Evolutionary conservation across 768 basidiomycete genomes (phyloP), one percentile per base, ranked within the genome.

Genomic region (Lactarius hengduanensis): DNA sequence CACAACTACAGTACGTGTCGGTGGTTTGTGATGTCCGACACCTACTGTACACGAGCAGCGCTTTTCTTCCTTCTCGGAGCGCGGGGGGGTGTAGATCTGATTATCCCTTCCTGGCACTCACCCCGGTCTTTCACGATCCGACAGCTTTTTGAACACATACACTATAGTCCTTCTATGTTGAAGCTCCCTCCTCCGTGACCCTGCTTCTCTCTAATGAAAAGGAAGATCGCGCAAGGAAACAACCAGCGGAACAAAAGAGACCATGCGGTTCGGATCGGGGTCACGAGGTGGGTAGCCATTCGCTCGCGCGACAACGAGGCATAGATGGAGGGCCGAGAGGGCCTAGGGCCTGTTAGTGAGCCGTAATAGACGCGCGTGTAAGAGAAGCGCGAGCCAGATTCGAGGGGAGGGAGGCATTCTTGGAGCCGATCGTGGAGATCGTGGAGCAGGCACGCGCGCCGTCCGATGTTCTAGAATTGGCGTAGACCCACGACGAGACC

Each of bases 361-460:
- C 60, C 55, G 56, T 41, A 41, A 58, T 53, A 62, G 56, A 53
- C 65, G 65, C 64, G 16, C 38, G 28, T 4, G 50, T 53, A 53
- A 18, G 28, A 40, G 59, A 28, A 36, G 34, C 32, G 3, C 7
- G 45, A 57, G 60, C 65, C 60, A 62, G 45, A 50, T 47, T n/a
- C 7, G 26, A 26, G 61, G 65, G 45, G 22, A 10, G 9, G 32
- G 18, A 22, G 47, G 47, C 22, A 45, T 7, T 16, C 47, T 32
- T 34, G 30, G 45, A 16, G 28, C 38, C 65, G 65, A 66, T 66
- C 65, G 34, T 62, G 65, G 61, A 62, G 65, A 66, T 66, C 65
- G 45, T 62, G 30, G 65, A 50, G 61, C 57, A 66, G 65, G 65
- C 61, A 66, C 65, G 38, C 55, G 30, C 47, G 47, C 65, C 38